These are phyloP conservation scores for Plasmodium inui DNA, from an alignment of 169 alveolate genomes.

Conservation along the genomic window DNA sequence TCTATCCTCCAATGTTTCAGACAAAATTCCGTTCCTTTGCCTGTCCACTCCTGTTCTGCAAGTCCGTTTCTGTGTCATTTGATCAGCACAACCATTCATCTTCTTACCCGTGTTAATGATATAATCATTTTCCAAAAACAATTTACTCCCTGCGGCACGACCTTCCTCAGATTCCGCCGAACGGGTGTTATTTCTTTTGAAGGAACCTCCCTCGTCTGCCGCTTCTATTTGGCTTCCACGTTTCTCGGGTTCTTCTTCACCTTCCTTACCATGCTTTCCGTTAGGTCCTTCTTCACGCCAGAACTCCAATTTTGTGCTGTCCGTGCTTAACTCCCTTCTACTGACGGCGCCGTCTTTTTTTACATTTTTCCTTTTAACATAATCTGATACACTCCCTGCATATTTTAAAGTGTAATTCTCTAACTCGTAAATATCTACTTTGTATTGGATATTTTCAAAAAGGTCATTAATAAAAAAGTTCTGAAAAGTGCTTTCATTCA, in stretches of 20 bases:
- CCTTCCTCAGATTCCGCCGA: neutral
- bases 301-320: slow-evolving; percentile 4
- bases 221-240: neutral
- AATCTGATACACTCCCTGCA: slow-evolving; percentile 22
- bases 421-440: slow-evolving; percentile 30
- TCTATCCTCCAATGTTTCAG: neutral
- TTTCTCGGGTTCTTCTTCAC: neutral
- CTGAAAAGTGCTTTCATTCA: slow-evolving; percentile 35
- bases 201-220: slow-evolving; percentile 4
- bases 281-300: slow-evolving; percentile 5
- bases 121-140: slow-evolving; percentile 1
- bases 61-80: neutral
- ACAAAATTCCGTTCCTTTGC: neutral
- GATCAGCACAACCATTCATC: neutral
- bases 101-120: neutral
- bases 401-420: slow-evolving; percentile 12
- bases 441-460: slow-evolving; percentile 33
- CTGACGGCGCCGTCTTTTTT: slow-evolving; percentile 12
- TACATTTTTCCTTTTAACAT: slow-evolving; percentile 25
- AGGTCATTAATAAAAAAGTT: slow-evolving; percentile 30
- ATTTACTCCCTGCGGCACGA: neutral
- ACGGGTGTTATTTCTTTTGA: neutral
- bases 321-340: slow-evolving; percentile 17
- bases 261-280: too few relatives aligned
- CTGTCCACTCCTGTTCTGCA: neutral